Evolutionary conservation across 2,329 filamentous ascomycete genomes (phyloP), one percentile per base, ranked within the genome.

Genomic region (Colletotrichum gigasporum): DNA sequence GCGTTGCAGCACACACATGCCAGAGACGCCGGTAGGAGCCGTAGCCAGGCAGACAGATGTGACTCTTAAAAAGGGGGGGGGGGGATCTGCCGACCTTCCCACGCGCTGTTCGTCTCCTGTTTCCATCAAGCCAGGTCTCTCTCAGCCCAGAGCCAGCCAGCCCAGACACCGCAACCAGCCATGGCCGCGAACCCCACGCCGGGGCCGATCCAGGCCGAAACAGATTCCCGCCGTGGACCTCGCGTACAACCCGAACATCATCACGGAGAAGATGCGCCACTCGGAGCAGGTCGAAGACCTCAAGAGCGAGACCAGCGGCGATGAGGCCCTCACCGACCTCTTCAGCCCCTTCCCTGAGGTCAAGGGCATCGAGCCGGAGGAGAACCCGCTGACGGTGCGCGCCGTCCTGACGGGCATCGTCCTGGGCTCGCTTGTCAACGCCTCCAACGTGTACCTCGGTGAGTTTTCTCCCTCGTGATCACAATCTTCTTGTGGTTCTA

Each of bases 371-470:
- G 69, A 72, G 42, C 79, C 82, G 56, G 79, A 83, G 67, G 70
- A 76, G 11, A 75, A 80, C 64, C 84, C 87, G 45, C 69, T 89
- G 45, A 89, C 86, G 6, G 68, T 84, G 37, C 82, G 87, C 50
- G 85, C 87, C 18, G 75, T 89, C 28, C 51, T 87, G 39, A 76
- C 86, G 34, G 87, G 87, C 52, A 80, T 85, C 62, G 69, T 84
- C 34, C 82, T 87, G 26, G 87, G 87, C 50, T 85, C 83, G 16
- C 79, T 89, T 5, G 85, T 89, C 67, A 88, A 87, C 69, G 85
- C 86, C 8, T 88, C 85, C 63, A 89, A 89, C 71, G 80, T 89
- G 39, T 89, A 89, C 69, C 80, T 89, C 24, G 86, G 86, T 80
- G 75, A 52, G 73, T 62, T 32, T 84, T 82, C 73, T 82, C 80